These are phyloP conservation scores for Fusarium coffeatum DNA, from an alignment of 2,329 filamentous ascomycete genomes.

Conservation along the genomic window DNA sequence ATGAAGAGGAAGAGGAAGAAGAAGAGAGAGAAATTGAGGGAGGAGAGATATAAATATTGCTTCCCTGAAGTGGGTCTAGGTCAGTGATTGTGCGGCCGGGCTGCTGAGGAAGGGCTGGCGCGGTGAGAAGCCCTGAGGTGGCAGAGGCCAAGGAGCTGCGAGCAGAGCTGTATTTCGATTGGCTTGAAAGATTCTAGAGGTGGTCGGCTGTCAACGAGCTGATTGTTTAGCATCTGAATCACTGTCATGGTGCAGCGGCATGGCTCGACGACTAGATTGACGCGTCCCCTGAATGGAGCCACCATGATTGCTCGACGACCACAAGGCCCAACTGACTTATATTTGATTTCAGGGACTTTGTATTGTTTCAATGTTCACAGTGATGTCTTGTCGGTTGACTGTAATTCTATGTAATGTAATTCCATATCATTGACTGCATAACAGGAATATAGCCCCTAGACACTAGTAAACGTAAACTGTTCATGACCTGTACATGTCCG, in stretches of 20 bases:
- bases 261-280: background rate
- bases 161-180: background rate
- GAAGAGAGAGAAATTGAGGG: background rate
- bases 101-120: background rate
- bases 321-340: background rate
- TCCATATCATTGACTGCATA: background rate
- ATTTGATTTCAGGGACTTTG: background rate
- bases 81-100: background rate
- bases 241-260: background rate
- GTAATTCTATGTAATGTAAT: background rate
- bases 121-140: background rate
- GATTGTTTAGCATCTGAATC: background rate
- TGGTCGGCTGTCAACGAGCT: background rate
- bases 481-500: no score
- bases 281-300: slow-evolving; percentile 15
- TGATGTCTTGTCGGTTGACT: background rate
- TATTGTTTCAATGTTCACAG: rapidly evolving
- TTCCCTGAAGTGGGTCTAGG: background rate
- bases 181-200: background rate
- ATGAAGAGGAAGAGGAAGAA: background rate
- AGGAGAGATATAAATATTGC: background rate
- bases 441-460: background rate
- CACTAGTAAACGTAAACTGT: background rate
- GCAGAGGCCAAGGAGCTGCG: background rate
- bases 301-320: background rate